Percentiles rank a stretch among this genome's conserved stretches.
phyloP scores from a whole-genome alignment of 176 grass and related monocot species.

The Oryza coarctata region DNA sequence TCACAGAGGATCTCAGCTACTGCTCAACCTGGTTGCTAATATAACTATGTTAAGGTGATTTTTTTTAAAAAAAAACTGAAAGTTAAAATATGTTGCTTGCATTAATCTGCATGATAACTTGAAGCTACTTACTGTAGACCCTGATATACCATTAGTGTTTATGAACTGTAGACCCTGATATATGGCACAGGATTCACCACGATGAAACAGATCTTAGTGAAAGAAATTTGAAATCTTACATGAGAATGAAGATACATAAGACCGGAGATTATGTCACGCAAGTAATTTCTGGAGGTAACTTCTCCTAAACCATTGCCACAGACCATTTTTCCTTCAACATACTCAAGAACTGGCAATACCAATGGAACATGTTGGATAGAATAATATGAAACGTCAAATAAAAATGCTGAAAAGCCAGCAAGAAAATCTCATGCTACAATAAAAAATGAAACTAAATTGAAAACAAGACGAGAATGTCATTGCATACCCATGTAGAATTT shows the following conservation, averaged over 20 bases:
- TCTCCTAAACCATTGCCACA: constrained; percentile 68
- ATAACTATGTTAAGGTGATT: neutral
- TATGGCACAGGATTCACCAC: neutral
- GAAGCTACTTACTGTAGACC: neutral
- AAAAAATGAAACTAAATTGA: neutral
- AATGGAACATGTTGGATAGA: neutral
- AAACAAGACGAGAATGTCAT: neutral
- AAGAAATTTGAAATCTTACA: constrained; percentile 51
- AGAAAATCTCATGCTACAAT: neutral
- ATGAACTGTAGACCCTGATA: neutral
- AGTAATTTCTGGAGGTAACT: constrained; percentile 68
- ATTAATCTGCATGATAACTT: neutral
- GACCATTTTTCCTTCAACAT: constrained; percentile 77
- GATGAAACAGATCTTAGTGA: neutral
- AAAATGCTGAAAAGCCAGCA: neutral
- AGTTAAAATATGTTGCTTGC: neutral
- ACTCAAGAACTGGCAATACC: constrained; percentile 66
- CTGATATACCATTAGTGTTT: neutral
- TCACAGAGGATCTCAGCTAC: neutral
- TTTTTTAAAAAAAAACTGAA: neutral
- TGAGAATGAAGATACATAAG: constrained; percentile 91
- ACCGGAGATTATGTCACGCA: constrained; percentile 78
- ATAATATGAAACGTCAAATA: neutral
- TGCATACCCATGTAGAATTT: constrained; percentile 90
- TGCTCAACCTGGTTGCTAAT: neutral